A percentile compares a stretch with the other conserved stretches of the same genome.
phyloP scores from a whole-genome alignment of 495 filamentous ascomycete genomes.

The Penicillium silybi region DNA sequence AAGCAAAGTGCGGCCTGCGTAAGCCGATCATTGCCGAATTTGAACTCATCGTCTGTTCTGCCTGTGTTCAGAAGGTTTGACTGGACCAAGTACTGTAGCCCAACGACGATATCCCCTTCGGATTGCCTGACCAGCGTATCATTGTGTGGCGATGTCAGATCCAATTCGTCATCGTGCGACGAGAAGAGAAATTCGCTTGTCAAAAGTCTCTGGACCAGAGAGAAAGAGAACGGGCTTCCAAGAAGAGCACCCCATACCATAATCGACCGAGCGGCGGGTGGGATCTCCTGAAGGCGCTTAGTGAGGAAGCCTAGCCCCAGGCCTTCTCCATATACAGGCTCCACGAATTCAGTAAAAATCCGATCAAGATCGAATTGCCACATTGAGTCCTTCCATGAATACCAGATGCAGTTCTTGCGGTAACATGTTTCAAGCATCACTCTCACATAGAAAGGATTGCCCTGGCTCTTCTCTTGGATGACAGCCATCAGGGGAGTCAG shows the following conservation, averaged over 20 bases:
- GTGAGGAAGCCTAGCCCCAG: constrained; percentile 76
- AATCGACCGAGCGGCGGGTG: constrained; percentile 65
- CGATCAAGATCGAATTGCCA: constrained; percentile 85
- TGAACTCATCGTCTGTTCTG: constrained; percentile 71
- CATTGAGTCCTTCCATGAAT: constrained; percentile 69
- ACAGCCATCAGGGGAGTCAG: constrained; percentile 55
- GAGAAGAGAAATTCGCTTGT: constrained; percentile 61
- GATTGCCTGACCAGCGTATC: constrained; percentile 30
- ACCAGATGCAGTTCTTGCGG: constrained; percentile 81
- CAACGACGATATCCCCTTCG: constrained; percentile 59
- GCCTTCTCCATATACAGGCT: constrained; percentile 70
- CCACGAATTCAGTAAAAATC: constrained; percentile 76
- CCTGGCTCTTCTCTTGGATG: constrained; percentile 74
- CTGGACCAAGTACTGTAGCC: constrained; percentile 73
- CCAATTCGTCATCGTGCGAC: constrained; percentile 29
- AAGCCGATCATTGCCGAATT: constrained; percentile 77
- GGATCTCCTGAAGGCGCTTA: constrained; percentile 70
- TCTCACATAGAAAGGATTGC: constrained; percentile 84
- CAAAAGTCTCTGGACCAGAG: constrained; percentile 71
- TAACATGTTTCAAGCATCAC: constrained; percentile 89
- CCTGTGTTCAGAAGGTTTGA: constrained; percentile 71
- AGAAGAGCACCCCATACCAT: constrained; percentile 82
- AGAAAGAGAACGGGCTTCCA: constrained; percentile 76
- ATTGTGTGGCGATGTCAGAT: constrained; percentile 34
- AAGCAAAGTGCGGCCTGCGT: constrained; percentile 68